Conservation (phyloP, 805 yeast species). For the Barnettozyma vustinii region DNA sequence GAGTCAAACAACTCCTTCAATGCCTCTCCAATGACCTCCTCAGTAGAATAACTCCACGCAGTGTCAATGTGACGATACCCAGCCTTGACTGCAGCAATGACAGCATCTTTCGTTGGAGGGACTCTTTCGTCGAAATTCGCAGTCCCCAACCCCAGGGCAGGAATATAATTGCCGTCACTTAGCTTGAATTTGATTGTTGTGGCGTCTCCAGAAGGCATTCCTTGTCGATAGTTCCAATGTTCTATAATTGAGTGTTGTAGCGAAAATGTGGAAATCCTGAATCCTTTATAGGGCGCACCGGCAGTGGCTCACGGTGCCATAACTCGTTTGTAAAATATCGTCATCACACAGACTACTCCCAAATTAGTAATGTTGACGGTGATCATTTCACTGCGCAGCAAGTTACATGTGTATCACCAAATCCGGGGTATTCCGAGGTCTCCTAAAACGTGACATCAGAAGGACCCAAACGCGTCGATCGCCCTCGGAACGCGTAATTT, state of each 20-base stretch:
- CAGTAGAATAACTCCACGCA: slow-evolving; percentile 59
- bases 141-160: slow-evolving; percentile 66
- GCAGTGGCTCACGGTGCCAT: neutral
- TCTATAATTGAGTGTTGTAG: neutral
- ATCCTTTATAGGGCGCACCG: neutral
- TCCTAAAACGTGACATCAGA: neutral
- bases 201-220: slow-evolving; percentile 7
- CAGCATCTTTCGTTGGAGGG: slow-evolving; percentile 45
- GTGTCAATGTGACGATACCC: slow-evolving; percentile 61
- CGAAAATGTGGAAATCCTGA: too few species aligned
- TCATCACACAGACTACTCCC: neutral
- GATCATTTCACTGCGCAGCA: too few species aligned
- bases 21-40: slow-evolving; percentile 50
- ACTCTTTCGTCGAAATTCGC: slow-evolving; percentile 45
- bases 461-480: neutral
- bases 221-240: neutral
- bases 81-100: slow-evolving; percentile 41
- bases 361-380: neutral
- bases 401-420: too few species aligned
- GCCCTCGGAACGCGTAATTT: neutral
- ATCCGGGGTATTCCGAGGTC: neutral
- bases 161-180: slow-evolving; percentile 52
- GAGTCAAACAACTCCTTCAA: slow-evolving; percentile 25
- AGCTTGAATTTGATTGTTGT: slow-evolving; percentile 39
- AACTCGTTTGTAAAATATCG: neutral